phyloP scores from a whole-genome alignment of 352 stramenopile genomes.

The Poterioochromonas sp. region DNA sequence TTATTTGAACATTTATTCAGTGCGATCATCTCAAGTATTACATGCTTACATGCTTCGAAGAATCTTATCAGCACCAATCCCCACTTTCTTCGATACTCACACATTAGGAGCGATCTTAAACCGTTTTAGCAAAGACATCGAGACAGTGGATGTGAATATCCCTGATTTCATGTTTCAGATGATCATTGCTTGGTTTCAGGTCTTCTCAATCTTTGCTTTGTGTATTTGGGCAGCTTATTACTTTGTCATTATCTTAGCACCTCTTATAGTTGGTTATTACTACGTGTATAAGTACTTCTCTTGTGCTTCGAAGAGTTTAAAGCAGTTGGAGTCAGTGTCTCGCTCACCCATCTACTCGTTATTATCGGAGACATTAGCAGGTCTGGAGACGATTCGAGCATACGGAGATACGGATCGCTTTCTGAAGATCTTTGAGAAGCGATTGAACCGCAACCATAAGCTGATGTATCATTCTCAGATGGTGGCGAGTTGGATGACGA shows the following conservation, averaged over 20 bases:
- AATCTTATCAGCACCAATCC: constrained; percentile 3
- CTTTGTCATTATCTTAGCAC: not conserved
- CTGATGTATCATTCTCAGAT: not conserved
- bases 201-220: constrained; percentile 11
- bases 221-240: not conserved
- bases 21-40: not conserved
- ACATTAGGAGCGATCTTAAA: constrained; percentile 12
- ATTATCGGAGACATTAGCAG: constrained; percentile 23
- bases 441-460: constrained; percentile 16
- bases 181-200: not conserved
- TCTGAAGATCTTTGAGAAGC: not conserved
- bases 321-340: not conserved
- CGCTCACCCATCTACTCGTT: constrained; percentile 7
- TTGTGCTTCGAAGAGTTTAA: not conserved
- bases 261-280: not conserved
- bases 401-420: constrained; percentile 6
- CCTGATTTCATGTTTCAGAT: constrained; percentile 6
- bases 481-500: not conserved
- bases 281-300: not conserved
- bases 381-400: constrained; percentile 19
- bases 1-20: not conserved
- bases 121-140: constrained; percentile 22
- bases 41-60: not conserved
- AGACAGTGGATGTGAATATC: constrained; percentile 22
- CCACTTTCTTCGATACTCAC: constrained; percentile 23